These are phyloP conservation scores for Aeminium ludgeri DNA, from an alignment of 495 filamentous ascomycete genomes.

Conservation along the genomic window DNA sequence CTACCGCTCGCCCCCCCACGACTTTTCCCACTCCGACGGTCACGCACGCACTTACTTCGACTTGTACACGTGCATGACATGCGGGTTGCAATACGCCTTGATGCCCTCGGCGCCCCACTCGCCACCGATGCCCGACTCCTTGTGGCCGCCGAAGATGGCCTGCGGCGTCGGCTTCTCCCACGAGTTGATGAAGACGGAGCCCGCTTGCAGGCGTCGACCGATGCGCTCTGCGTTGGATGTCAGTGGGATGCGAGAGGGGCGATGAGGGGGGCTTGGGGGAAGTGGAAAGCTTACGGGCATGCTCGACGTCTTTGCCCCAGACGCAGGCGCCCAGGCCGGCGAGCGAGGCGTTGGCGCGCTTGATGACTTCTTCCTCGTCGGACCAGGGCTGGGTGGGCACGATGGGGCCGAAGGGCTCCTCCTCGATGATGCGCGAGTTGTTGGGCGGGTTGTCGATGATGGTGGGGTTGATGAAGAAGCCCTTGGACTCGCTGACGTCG, in stretches of 20 bases:
- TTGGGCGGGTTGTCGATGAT: constrained; percentile 44
- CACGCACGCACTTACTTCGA: constrained; percentile 3
- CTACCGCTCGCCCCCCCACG: too few relatives aligned
- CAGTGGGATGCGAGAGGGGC: too few relatives aligned
- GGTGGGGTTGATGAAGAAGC: constrained; percentile 39
- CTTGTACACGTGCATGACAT: constrained; percentile 30
- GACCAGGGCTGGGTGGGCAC: constrained; percentile 32
- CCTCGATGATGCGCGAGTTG: constrained; percentile 31
- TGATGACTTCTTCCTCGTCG: constrained; percentile 35
- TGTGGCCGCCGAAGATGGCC: constrained; percentile 45
- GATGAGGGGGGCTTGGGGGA: too few relatives aligned
- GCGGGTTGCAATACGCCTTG: constrained; percentile 40
- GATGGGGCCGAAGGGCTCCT: constrained; percentile 35
- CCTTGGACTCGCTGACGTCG: constrained; percentile 24
- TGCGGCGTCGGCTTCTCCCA: constrained; percentile 31
- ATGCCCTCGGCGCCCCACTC: constrained; percentile 38
- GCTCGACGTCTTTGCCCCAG: constrained; percentile 31
- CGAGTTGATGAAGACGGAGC: constrained; percentile 30
- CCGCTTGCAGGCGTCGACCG: constrained; percentile 29
- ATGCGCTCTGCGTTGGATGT: constrained; percentile 17
- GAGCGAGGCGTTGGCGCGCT: constrained; percentile 31
- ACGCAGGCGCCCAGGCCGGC: constrained; percentile 35
- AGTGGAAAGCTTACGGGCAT: constrained; percentile 14
- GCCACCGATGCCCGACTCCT: constrained; percentile 48
- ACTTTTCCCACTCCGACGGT: too few relatives aligned